Percentiles rank a stretch among this genome's conserved stretches.
Evolutionary conservation across 768 basidiomycete species (phyloP).

Genomic region (Gyrodon lividus): DNA sequence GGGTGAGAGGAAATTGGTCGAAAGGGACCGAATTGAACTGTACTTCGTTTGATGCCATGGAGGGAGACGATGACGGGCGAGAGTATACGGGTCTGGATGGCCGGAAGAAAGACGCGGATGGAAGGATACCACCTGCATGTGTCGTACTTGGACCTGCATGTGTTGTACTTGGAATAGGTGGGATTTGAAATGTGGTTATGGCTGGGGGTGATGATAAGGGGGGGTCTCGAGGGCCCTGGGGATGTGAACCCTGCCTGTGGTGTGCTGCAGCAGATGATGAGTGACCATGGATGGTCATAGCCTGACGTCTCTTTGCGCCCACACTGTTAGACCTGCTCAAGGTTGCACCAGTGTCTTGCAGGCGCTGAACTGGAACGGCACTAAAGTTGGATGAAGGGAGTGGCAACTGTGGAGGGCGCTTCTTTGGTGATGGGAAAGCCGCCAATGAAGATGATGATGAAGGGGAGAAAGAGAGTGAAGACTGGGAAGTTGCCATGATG

Average conservation of each 20-base stretch:
- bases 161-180: conserved; percentile 36
- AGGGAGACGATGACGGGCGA: conserved; percentile 38
- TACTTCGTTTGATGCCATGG: conserved; percentile 34
- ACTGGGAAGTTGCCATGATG: conserved; percentile 9
- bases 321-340: conserved; percentile 10
- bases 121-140: conserved; percentile 73
- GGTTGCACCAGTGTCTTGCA: conserved; percentile 6
- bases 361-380: conserved; percentile 11
- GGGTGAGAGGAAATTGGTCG: conserved; percentile 41
- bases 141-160: conserved; percentile 53
- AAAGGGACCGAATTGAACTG: conserved; percentile 22
- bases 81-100: conserved; percentile 61
- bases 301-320: conserved; percentile 5
- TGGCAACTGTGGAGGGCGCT: conserved; percentile 12
- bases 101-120: conserved; percentile 76
- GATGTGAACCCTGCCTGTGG: conserved; percentile 15
- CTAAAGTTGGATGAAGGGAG: conserved; percentile 17
- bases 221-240: conserved; percentile 14
- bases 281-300: conserved; percentile 2
- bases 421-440: conserved; percentile 4
- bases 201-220: conserved; percentile 30
- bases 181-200: conserved; percentile 24
- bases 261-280: conserved; percentile 9
- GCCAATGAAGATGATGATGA: not conserved
- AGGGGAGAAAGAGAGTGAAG: conserved; percentile 13